Evolutionary conservation across 2,329 filamentous ascomycete species (phyloP).

Genomic region (Penicillium sp.): DNA sequence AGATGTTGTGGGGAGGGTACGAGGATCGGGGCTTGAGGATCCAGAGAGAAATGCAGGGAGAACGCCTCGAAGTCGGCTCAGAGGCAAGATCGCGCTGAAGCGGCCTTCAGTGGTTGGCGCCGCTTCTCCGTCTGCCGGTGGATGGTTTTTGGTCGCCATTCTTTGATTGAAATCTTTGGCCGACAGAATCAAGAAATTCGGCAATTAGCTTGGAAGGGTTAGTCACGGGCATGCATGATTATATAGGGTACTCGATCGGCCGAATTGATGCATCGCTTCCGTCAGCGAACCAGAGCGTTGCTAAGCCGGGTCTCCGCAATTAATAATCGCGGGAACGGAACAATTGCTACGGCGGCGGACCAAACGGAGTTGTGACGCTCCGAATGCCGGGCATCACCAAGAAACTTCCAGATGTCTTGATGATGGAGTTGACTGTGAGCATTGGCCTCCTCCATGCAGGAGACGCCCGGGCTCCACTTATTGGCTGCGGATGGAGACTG

Average conservation of each 20-base stretch:
- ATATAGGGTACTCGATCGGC: slow-evolving; percentile 5
- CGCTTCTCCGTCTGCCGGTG: slow-evolving; percentile 4
- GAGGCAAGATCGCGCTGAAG: slow-evolving; percentile 16
- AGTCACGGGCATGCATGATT: slow-evolving; percentile 6
- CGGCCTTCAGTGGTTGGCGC: slow-evolving; percentile 4
- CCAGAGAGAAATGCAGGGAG: not conserved
- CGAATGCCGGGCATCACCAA: not conserved
- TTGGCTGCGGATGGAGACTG: not conserved
- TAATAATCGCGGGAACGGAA: slow-evolving; percentile 21
- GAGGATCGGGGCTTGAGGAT: slow-evolving; percentile 1
- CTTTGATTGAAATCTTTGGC: not conserved
- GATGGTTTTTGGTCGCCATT: slow-evolving; percentile 7
- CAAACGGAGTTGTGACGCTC: slow-evolving; percentile 1
- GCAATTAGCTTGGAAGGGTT: slow-evolving; percentile 1
- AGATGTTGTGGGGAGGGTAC: slow-evolving; percentile 16
- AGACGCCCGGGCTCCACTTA: not conserved
- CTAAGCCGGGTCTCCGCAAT: slow-evolving; percentile 10
- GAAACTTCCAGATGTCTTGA: not conserved
- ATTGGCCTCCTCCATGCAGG: not conserved
- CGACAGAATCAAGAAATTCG: not conserved
- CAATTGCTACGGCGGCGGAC: slow-evolving; percentile 5
- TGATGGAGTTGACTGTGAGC: not conserved
- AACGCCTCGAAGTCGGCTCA: slow-evolving; percentile 13
- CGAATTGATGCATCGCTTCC: slow-evolving; percentile 3
- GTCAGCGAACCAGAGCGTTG: slow-evolving; percentile 10